Evolutionary conservation across 208 protist genomes (phyloP), one percentile per base, ranked within the genome.

Genomic region (Trypanosoma platydactyli): DNA sequence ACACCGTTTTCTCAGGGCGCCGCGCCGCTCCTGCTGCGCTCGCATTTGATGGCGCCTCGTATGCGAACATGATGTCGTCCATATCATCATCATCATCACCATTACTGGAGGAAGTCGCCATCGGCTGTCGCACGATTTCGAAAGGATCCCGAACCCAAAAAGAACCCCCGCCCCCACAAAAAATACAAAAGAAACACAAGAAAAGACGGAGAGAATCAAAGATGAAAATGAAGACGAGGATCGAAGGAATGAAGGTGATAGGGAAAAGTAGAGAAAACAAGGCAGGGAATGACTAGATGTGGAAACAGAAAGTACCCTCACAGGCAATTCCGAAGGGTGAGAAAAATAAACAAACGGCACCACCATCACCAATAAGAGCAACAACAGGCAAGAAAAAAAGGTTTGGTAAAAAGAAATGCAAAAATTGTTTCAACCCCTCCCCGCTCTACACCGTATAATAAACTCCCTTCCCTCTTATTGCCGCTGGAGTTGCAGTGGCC

Each of bases 1-100:
- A 88, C 1, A 81, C 81, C 13, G 84, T 91, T 45, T 79, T 78
- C 3, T 7, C 13, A 6, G 27, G 4, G 5, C 48, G 29, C 49
- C 41, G 38, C 1, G 29, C 33, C n/a, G 2, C 46, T 27, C 30
- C 53, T 5, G 15, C 33, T 18, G 15, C 35, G 30, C 12, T 41
- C 51, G 42, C 52, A 40, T 45, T 52, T 0, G 60, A 63, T 0
- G 59, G 46, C 27, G 55, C 54, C 20, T 70, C 55, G 45, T 71
- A 76, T 12, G 45, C 71, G 24, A 69, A 76, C 44, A 51, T 13
- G 55, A 46, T 25, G 41, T 74, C 54, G 46, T 74, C 68, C 12
- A 33, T 25, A 57, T 72, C 54, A 29, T 70, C 63, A 35, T 40
- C 41, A 22, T 41, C 22, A 35, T 40, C 41, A 22, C 29, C 22